Percentiles rank a stretch among this genome's conserved stretches.
These are phyloP conservation scores for Solanum gandarillasii DNA, from an alignment of 257 asterid species.

Conservation along the genomic window DNA sequence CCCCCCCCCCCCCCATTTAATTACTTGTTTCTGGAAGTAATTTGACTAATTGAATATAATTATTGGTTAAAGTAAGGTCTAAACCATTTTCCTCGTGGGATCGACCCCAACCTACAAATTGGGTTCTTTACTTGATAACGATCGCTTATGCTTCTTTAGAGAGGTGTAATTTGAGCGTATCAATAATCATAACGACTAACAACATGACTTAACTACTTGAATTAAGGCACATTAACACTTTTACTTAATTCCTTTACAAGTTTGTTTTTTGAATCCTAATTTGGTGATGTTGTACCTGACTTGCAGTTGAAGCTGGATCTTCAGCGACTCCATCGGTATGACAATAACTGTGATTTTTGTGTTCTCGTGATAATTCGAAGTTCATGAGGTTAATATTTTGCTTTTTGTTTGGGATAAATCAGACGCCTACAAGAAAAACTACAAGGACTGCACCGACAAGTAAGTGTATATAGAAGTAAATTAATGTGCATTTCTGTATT, in stretches of 20 bases:
- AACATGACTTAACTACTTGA: too few species aligned
- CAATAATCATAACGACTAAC: too few species aligned
- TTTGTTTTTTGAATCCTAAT: slow-evolving; percentile 24
- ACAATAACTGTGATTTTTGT: not conserved
- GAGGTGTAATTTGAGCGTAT: too few species aligned
- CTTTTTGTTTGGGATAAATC: slow-evolving; percentile 7
- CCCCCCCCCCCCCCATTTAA: too few species aligned
- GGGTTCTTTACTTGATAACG: too few species aligned
- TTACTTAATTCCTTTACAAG: not conserved
- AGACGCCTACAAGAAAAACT: slow-evolving; percentile 19
- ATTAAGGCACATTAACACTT: too few species aligned
- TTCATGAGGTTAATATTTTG: not conserved
- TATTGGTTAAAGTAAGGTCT: too few species aligned
- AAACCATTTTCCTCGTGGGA: too few species aligned
- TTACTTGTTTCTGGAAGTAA: too few species aligned
- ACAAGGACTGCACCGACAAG: slow-evolving; percentile 20
- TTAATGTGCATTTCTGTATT: slow-evolving; percentile 3
- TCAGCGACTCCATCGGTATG: slow-evolving; percentile 19
- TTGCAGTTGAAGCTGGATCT: slow-evolving; percentile 15
- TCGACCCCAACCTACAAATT: too few species aligned
- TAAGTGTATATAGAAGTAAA: not conserved
- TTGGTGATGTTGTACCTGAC: not conserved
- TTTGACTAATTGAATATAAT: too few species aligned
- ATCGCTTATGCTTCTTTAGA: too few species aligned
- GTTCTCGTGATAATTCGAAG: not conserved